These are phyloP conservation scores for Hymenoscyphus scutula DNA, from an alignment of 2,329 filamentous ascomycete species.

Conservation along the genomic window DNA sequence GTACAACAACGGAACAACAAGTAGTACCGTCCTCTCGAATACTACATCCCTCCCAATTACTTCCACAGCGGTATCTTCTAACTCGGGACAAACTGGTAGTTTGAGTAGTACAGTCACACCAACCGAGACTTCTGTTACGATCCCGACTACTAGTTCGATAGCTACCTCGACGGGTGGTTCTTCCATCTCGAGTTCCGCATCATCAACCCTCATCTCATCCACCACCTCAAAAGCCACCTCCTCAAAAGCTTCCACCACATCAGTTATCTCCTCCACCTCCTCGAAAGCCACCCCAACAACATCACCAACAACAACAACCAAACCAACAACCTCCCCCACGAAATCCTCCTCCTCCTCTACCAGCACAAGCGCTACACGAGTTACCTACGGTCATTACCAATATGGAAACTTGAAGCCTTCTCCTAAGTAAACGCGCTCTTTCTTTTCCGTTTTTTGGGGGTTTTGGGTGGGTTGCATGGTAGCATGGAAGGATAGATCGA, in stretches of 20 bases:
- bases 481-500: no score
- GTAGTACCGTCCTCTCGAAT: neutral
- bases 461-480: no score
- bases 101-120: neutral
- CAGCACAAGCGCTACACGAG: neutral
- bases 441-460: no score
- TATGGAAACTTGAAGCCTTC: neutral
- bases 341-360: neutral
- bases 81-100: neutral
- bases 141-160: neutral
- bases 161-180: neutral
- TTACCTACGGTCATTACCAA: neutral
- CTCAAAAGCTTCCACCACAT: no score
- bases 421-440: neutral
- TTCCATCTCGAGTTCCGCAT: neutral
- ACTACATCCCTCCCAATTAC: neutral
- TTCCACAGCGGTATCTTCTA: neutral
- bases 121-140: neutral
- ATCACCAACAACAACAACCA: neutral
- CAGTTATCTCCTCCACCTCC: no score
- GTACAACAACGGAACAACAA: neutral
- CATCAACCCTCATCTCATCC: neutral
- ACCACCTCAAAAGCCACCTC: neutral
- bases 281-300: no score
- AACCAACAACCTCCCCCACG: neutral